Evolutionary conservation across 352 stramenopile genomes (phyloP), one percentile per base, ranked within the genome.

Genomic region (Phytophthora macrochlamydospora): DNA sequence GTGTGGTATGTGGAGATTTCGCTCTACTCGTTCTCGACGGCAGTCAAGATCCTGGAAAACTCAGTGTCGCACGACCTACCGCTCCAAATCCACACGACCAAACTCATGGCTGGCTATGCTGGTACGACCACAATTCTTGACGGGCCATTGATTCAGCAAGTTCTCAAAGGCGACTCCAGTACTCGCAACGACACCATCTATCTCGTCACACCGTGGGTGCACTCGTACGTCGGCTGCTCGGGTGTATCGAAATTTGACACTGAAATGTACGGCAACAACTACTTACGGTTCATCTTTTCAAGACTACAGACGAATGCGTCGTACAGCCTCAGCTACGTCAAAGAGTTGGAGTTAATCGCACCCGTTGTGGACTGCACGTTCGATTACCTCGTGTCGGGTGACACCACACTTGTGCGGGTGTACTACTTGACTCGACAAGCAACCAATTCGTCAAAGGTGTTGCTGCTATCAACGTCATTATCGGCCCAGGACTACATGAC

Each of bases 341-440:
- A 48, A 4, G 31, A 69, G 0, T 52, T 65, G 50, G 75, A 85
- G 29, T 42, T 88, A 9, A 56, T 88, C 0, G 49, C 58, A 12
- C 79, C 76, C 0, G 45, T 88, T 1, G 71, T 85, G 14, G 76
- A 82, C 51, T 85, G 76, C 62, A 63, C 64, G 8, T 75, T 72
- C 2, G 56, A 60, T 37, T 29, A 64, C 3, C 33, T 78, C 3
- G 52, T 72, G 7, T 63, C 55, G 4, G 57, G 60, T 0, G 70
- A 78, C 14, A 42, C 11, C 4, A 71, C 69, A 7, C 49, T 66
- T 12, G 56, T 59, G 1, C 55, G 63, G 4, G 54, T 79, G 1
- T 71, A 61, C 38, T 83, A 79, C 29, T 50, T 79, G 5, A 44
- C 65, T 28, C 69, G 72, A 3, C 28, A 37, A 18, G 59, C 49